Base-by-base conservation (phyloP, 2,329 filamentous ascomycete genomes). In the Cercospora citrullina region DNA sequence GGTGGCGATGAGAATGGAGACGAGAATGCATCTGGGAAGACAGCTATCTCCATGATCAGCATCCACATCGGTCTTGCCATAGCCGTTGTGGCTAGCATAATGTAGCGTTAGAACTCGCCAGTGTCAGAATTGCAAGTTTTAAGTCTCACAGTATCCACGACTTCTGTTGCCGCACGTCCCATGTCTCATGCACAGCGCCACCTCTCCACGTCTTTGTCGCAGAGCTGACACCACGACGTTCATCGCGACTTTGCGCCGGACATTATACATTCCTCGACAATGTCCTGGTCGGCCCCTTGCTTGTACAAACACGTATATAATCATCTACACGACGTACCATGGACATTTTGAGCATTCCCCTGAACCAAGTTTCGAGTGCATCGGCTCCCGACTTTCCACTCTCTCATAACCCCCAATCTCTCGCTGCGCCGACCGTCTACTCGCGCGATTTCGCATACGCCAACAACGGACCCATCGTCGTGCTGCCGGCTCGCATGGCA, bases 401-500 rank as follows among this genome's bases (percentile, higher is more conserved):
- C 30, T n/a, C 33, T 16, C 59, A 68, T 60, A 64, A 55, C 23
- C 59, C 51, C 16, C 30, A 30, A 2, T 63, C 57, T 55, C 33
- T 53, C 12, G 36, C 59, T 55, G 58, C 67, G 10, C 58, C 53
- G 33, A 45, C 73, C 30, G 70, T 79, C 67, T 79, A 76, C 70
- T 76, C 75, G 64, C 77, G 78, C 73, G 80, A 81, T 71, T 81
- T 81, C 74, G 83, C 83, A 55, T 84, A 84, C 75, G 78, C 78
- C 71, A 76, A 75, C 74, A 78, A 73, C 71, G 70, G 73, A 45
- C 74, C 76, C 45, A 78, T 75, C 63, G 78, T 75, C 61, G 72
- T 82, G 68, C 68, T 69, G 9, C 72, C 70, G 48, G 70, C 71
- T 69, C 82, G 82, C 72, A 82, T 82, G 80, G 81, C 80, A 75